Percentiles rank a stretch among this genome's conserved stretches.
These are phyloP conservation scores for Yamadazyma nakazawae DNA, from an alignment of 805 yeast species.

Conservation along the genomic window DNA sequence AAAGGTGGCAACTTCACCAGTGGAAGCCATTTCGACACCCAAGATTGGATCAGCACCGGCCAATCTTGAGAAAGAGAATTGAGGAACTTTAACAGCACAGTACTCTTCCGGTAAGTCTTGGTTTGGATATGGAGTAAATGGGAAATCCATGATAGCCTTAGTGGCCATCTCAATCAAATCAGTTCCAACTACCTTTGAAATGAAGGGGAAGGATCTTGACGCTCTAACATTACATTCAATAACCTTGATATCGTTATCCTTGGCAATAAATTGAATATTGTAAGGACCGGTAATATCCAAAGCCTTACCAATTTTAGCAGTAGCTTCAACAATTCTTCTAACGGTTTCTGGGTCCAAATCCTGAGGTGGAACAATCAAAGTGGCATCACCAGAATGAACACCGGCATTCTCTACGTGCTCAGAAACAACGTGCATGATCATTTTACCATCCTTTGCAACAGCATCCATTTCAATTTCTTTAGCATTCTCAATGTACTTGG, in stretches of 20 bases:
- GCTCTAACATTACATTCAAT: conserved; percentile 99
- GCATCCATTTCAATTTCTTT: conserved; percentile 97
- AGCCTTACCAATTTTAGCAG: conserved; percentile 90
- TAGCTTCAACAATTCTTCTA: conserved; percentile 85
- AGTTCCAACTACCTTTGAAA: conserved; percentile 91
- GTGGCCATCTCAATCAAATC: conserved; percentile 96
- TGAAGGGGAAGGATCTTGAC: conserved; percentile 98
- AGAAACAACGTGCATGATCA: conserved; percentile 90
- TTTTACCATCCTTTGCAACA: conserved; percentile 85
- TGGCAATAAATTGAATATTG: conserved; percentile 91
- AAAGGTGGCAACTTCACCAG: conserved; percentile 97
- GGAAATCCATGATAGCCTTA: conserved; percentile 79
- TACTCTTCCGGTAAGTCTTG: conserved; percentile 87
- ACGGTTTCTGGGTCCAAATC: conserved; percentile 85
- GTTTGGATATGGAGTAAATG: conserved; percentile 86
- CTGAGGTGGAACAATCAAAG: conserved; percentile 91
- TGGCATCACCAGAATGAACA: conserved; percentile 98
- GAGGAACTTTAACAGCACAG: conserved; percentile 86
- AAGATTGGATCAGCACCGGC: conserved; percentile 99
- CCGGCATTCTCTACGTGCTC: conserved; percentile 99
- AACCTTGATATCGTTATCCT: conserved; percentile 72
- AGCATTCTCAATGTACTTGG: conserved; percentile 94
- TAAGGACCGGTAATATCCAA: conserved; percentile 97
- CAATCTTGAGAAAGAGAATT: conserved; percentile 94
- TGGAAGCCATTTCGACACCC: conserved; percentile 99